Conservation (phyloP, 2,329 filamentous ascomycete species). For the Hortaea sp. region DNA sequence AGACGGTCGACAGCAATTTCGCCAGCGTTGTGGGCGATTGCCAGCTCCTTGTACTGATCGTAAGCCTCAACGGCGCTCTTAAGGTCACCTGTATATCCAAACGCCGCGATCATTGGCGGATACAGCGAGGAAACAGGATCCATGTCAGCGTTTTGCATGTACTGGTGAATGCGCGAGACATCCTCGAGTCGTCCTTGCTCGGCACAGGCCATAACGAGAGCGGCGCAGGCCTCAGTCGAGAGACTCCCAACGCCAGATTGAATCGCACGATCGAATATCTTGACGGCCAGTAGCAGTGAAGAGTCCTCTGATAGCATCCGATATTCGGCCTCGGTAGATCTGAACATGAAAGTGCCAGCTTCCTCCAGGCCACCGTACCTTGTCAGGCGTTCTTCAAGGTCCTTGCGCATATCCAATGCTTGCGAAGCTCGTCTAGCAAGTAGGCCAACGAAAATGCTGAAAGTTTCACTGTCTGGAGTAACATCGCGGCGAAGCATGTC, state of each 20-base stretch:
- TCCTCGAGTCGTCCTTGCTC: conserved; percentile 69
- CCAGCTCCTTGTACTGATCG: conserved; percentile 82
- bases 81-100: conserved; percentile 70
- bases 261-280: conserved; percentile 69
- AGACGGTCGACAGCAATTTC: conserved; percentile 57
- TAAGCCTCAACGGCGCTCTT: conserved; percentile 88
- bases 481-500: conserved; percentile 89
- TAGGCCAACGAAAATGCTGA: conserved; percentile 75
- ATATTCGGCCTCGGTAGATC: conserved; percentile 77
- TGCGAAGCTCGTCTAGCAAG: conserved; percentile 73
- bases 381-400: conserved; percentile 68
- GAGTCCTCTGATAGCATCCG: conserved; percentile 81
- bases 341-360: conserved; percentile 75
- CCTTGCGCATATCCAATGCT: conserved; percentile 60
- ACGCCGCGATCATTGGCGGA: conserved; percentile 89
- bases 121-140: conserved; percentile 73
- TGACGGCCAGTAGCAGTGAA: conserved; percentile 72
- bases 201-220: conserved; percentile 80
- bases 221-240: conserved; percentile 72
- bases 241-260: conserved; percentile 53
- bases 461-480: conserved; percentile 72
- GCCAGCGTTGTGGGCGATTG: conserved; percentile 74
- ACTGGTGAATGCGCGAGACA: conserved; percentile 82
- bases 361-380: conserved; percentile 81
- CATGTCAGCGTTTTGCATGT: conserved; percentile 74